Base-by-base conservation (phyloP, 2,329 filamentous ascomycete species). In the Fusarium sp. region DNA sequence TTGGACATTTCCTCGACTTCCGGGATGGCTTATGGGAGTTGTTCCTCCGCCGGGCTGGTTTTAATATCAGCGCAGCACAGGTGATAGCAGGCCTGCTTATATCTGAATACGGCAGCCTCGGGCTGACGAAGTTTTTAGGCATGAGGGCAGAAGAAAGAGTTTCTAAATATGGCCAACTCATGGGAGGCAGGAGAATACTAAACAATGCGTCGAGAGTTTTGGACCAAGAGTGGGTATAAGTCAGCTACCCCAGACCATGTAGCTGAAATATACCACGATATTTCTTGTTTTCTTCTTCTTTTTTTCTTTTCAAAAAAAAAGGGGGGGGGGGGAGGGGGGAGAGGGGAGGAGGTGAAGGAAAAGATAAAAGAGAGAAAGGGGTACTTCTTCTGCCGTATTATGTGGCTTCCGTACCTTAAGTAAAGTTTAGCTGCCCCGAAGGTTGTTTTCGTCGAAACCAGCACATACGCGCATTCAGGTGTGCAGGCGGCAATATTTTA, bases 11-110 rank as follows among this genome's bases (percentile, higher is more conserved):
- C 9, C 62, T 84, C 11, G 76, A 77, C 4, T 71, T 77, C n/a
- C 73, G 76, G 31, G 81, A 84, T 46, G 80, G 80, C 37, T 77
- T 78, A 27, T 81, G 79, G 80, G 78, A 76, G 17, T 13, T 77
- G 2, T 77, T 80, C 36, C 66, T 82, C 11, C 73, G 79, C 29
- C 69, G 67, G 17, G 71, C 74, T 11, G 80, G 80, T 1, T 58
- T 81, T 46, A 81, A 80, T 48, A 73, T 79, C 11, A 71, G 75
- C 23, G 78, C 77, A 13, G 77, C 80, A 1, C 78, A 80, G 41
- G 70, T 77, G 1, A 50, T 80, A 11, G 71, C 78, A 3, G 63
- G 63, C 10, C 53, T 60, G 3, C 63, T 81, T 6, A 62, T 66
- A 11, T 55, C 69, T 3, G 67, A 73, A 11, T 74, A 69, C 45